These are phyloP conservation scores for Penicillium freii DNA, from an alignment of 2,329 filamentous ascomycete species.

Conservation along the genomic window DNA sequence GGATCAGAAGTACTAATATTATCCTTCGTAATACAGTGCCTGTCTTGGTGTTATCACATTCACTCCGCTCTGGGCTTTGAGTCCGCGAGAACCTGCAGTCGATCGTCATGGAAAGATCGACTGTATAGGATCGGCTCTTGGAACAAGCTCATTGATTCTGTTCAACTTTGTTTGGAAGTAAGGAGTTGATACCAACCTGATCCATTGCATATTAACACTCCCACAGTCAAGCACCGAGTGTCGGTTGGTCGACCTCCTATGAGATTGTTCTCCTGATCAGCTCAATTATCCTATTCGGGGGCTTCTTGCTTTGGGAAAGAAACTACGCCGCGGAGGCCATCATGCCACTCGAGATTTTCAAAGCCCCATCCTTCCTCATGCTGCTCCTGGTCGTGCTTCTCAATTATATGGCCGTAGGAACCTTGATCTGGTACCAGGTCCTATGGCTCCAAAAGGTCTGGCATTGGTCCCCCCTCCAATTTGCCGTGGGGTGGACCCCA, in stretches of 20 bases:
- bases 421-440: slow-evolving; percentile 51
- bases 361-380: slow-evolving; percentile 45
- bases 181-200: slow-evolving; percentile 14
- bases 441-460: slow-evolving; percentile 48
- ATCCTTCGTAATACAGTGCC: slow-evolving; percentile 11
- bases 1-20: not conserved
- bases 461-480: slow-evolving; percentile 42
- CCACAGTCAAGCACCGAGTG: slow-evolving; percentile 44
- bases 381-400: slow-evolving; percentile 47
- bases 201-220: not conserved
- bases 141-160: slow-evolving; percentile 43
- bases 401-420: slow-evolving; percentile 51
- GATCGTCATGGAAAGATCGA: slow-evolving; percentile 42
- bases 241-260: slow-evolving; percentile 47
- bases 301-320: slow-evolving; percentile 45
- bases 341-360: slow-evolving; percentile 48
- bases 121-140: slow-evolving; percentile 43
- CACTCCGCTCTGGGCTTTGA: slow-evolving; percentile 26
- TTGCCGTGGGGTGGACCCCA: slow-evolving; percentile 43
- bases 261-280: slow-evolving; percentile 42
- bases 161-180: slow-evolving; percentile 56
- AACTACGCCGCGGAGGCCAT: slow-evolving; percentile 43
- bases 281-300: slow-evolving; percentile 35
- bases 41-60: slow-evolving; percentile 26
- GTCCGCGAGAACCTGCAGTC: slow-evolving; percentile 31